These are phyloP conservation scores for Hypoxylon subgilvum DNA, from an alignment of 495 filamentous ascomycete genomes.

Conservation along the genomic window DNA sequence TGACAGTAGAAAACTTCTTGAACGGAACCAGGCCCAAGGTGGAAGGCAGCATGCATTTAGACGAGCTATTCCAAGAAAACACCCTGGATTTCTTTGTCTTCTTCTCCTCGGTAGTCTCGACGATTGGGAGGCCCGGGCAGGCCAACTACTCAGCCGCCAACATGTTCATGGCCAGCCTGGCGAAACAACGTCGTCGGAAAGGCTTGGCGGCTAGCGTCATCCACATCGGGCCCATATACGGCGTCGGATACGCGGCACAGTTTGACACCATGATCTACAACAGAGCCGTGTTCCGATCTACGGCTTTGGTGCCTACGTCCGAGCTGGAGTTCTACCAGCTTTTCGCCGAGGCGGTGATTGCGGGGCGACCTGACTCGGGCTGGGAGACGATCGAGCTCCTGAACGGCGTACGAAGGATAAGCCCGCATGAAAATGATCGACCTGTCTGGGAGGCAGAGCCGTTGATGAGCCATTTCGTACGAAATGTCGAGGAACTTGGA, in stretches of 20 bases:
- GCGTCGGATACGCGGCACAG: slow-evolving; percentile 46
- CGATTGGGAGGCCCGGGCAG: slow-evolving; percentile 56
- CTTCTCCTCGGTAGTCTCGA: slow-evolving; percentile 55
- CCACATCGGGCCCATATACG: slow-evolving; percentile 51
- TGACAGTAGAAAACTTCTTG: slow-evolving; percentile 36
- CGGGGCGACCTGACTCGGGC: too few relatives aligned
- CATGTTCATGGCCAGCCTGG: slow-evolving; percentile 51
- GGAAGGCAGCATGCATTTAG: slow-evolving; percentile 37
- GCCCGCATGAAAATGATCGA: too few relatives aligned
- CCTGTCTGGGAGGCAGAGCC: too few relatives aligned
- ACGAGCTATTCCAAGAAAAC: slow-evolving; percentile 41
- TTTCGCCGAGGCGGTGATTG: too few relatives aligned
- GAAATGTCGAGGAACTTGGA: too few relatives aligned
- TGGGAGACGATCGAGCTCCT: too few relatives aligned
- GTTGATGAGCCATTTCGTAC: too few relatives aligned
- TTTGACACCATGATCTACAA: too few relatives aligned
- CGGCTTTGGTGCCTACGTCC: too few relatives aligned
- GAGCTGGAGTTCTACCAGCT: too few relatives aligned
- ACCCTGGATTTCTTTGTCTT: slow-evolving; percentile 63
- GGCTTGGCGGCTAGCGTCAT: slow-evolving; percentile 51
- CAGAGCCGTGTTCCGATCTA: too few relatives aligned
- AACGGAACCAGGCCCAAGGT: slow-evolving; percentile 46
- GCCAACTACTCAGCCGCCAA: slow-evolving; percentile 60
- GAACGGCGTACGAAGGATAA: too few relatives aligned
- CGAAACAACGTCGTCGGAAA: slow-evolving; percentile 35